These are phyloP conservation scores for Wickerhamiella vanderwaltii DNA, from an alignment of 805 yeast genomes.

Conservation along the genomic window DNA sequence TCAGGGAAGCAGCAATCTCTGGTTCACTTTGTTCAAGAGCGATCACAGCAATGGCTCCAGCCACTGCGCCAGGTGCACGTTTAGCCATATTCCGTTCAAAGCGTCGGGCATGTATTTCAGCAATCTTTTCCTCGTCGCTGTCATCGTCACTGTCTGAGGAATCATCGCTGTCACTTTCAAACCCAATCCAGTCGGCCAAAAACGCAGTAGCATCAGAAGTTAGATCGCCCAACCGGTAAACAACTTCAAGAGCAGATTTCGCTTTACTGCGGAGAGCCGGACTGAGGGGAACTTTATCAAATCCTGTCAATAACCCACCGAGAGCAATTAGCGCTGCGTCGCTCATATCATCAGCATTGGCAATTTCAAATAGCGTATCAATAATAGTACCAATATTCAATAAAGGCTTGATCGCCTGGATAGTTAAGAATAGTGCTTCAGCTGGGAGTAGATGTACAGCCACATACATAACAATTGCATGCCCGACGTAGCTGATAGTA, in stretches of 20 bases:
- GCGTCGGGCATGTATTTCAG: conserved; percentile 5
- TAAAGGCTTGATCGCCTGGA: conserved; percentile 14
- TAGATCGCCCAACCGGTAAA: conserved; percentile 13
- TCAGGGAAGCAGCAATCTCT: background rate
- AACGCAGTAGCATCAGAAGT: conserved; percentile 10
- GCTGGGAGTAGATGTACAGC: conserved; percentile 18
- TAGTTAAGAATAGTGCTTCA: conserved; percentile 12
- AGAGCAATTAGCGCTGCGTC: conserved; percentile 11
- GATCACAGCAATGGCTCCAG: background rate
- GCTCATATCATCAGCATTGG: conserved; percentile 12
- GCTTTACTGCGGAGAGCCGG: conserved; percentile 10
- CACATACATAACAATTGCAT: conserved; percentile 13
- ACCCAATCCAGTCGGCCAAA: conserved; percentile 12
- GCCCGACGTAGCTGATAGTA: conserved; percentile 17
- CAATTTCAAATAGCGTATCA: conserved; percentile 14
- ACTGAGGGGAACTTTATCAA: conserved; percentile 13
- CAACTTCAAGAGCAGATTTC: conserved; percentile 10
- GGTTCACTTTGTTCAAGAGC: conserved; percentile 3
- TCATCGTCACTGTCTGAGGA: conserved; percentile 10
- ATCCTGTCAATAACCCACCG: conserved; percentile 12
- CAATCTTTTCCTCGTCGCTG: conserved; percentile 12
- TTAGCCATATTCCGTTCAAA: conserved; percentile 8
- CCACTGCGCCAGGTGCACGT: conserved; percentile 9
- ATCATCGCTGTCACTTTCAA: conserved; percentile 10
- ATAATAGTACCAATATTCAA: conserved; percentile 13